Evolutionary conservation across 352 stramenopile genomes (phyloP), one percentile per base, ranked within the genome.

Genomic region (Phytophthora cryptogea): DNA sequence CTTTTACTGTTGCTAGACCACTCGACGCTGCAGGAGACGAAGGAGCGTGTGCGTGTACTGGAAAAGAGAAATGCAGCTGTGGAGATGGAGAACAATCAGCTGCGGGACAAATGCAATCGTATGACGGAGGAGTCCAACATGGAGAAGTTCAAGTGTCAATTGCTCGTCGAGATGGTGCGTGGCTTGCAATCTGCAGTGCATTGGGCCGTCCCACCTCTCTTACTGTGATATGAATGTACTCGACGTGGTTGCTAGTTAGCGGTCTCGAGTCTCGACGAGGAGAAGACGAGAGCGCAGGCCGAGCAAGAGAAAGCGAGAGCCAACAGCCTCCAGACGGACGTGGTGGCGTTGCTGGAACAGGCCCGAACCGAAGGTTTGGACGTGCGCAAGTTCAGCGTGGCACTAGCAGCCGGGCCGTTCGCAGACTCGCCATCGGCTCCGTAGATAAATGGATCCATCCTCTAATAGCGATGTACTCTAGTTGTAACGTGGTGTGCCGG

Each of bases 121-220:
- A 70, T 94, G 55, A 81, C 68, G 2, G 83, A 94, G 41, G 86
- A 94, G 42, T 88, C 75, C 39, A 93, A 93, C 56, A 91, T 95
- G 80, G 83, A 92, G 42, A 92, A 93, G 51, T 95, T 95, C 59
- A 95, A 92, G 59, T 92, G 84, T 51, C 83, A 94, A 52, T 66
- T 95, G 28, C 80, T 95, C 48, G 72, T 95, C 7, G 86, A 95
- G 54, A 95, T 95, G 86, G 84, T 89, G 56, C 48, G 49, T 63
- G 20, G 20, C 20, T 23, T 23, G 20, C 20, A 23, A 23, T 23
- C 20, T 23, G 20, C 20, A 23, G 20, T 23, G 20, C 20, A 23
- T 23, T 2, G 20, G 20, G 20, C 2, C 20, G 20, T 23, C 20
- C 20, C 20, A 23, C 37, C 5, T 20, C 37, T 27, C 1, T 17